phyloP scores from a whole-genome alignment of 371 early-diverging fungal species.

The Chytridium lagenaria region DNA sequence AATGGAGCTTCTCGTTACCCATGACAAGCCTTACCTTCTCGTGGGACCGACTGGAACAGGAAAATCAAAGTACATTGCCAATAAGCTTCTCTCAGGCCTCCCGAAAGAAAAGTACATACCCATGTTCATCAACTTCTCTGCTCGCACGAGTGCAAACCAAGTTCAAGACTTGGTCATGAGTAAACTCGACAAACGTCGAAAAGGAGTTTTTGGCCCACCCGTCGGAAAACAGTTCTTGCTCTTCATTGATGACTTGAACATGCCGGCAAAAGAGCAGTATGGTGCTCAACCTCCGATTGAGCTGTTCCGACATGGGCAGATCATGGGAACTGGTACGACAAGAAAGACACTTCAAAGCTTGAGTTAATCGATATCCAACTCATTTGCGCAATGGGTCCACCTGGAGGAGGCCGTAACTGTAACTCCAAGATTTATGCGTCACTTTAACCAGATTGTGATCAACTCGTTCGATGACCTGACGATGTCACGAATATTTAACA shows the following conservation, averaged over 20 bases:
- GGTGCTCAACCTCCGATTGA: constrained; percentile 69
- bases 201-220: constrained; percentile 61
- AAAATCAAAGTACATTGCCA: constrained; percentile 64
- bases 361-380: constrained; percentile 63
- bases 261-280: constrained; percentile 65
- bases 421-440: constrained; percentile 60
- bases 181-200: constrained; percentile 65
- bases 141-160: constrained; percentile 58
- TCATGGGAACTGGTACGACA: constrained; percentile 69
- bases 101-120: constrained; percentile 54
- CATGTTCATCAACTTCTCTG: constrained; percentile 62
- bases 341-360: constrained; percentile 59
- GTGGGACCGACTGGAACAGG: constrained; percentile 70
- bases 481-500: constrained; percentile 57
- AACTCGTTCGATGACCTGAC: constrained; percentile 62
- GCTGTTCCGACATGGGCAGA: constrained; percentile 63
- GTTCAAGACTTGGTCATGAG: constrained; percentile 65
- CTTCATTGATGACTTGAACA: constrained; percentile 66
- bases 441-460: constrained; percentile 65
- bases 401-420: constrained; percentile 62
- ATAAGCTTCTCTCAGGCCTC: constrained; percentile 58
- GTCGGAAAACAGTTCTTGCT: constrained; percentile 55
- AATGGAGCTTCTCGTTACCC: constrained; percentile 56
- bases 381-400: constrained; percentile 62
- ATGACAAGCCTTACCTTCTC: constrained; percentile 54